These are phyloP conservation scores for Serendipita sp. DNA, from an alignment of 768 basidiomycete genomes.

Conservation along the genomic window DNA sequence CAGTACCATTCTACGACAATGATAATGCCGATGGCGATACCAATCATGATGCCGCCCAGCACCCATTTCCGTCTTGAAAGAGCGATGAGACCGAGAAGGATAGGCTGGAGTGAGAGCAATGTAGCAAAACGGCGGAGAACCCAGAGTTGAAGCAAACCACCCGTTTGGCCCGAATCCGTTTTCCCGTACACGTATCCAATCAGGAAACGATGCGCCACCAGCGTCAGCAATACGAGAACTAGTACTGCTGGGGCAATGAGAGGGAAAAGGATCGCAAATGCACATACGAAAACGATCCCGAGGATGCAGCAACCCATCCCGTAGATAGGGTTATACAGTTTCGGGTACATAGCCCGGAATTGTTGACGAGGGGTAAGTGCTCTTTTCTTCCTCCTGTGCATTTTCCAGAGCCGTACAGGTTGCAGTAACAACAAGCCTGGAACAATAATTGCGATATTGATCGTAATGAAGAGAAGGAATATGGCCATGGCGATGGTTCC, in stretches of 20 bases:
- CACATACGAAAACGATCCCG: constrained; percentile 54
- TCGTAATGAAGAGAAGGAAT: constrained; percentile 38
- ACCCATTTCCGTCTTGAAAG: constrained; percentile 53
- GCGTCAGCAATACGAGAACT: constrained; percentile 44
- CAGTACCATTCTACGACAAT: constrained; percentile 49
- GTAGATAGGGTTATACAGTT: constrained; percentile 52
- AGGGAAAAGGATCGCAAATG: constrained; percentile 62
- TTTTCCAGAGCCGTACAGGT: constrained; percentile 43
- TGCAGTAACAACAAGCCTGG: constrained; percentile 64
- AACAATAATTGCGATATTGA: constrained; percentile 51
- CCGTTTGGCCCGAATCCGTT: constrained; percentile 51
- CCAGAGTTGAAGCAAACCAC: constrained; percentile 62
- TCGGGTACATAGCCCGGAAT: constrained; percentile 64
- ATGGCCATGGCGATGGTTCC: constrained; percentile 59
- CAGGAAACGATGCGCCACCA: constrained; percentile 67
- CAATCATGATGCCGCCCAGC: constrained; percentile 50
- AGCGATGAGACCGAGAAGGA: constrained; percentile 58
- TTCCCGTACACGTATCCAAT: constrained; percentile 64
- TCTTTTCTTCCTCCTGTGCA: constrained; percentile 37
- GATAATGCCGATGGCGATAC: constrained; percentile 36
- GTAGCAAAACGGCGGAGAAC: constrained; percentile 56
- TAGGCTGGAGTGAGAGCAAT: constrained; percentile 55
- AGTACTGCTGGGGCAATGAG: constrained; percentile 57
- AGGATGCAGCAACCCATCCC: constrained; percentile 51
- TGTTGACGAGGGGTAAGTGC: constrained; percentile 63